phyloP scores from a whole-genome alignment of 352 stramenopile genomes.

The Globisporangium okanoganense region DNA sequence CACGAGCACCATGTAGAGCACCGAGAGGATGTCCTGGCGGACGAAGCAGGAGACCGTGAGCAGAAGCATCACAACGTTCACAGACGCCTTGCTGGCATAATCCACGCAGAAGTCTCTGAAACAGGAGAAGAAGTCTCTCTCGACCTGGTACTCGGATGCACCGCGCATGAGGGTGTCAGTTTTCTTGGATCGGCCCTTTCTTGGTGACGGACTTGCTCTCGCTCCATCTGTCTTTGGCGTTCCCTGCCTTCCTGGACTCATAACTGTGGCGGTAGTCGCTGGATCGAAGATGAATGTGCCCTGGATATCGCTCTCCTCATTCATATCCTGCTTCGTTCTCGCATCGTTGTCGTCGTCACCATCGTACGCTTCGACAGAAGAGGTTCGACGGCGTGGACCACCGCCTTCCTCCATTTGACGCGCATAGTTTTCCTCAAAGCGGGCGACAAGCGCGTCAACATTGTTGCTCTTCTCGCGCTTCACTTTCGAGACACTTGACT shows the following conservation, averaged over 20 bases:
- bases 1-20: conserved; percentile 79
- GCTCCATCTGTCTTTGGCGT: neutral
- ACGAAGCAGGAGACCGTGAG: conserved; percentile 79
- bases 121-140: conserved; percentile 61
- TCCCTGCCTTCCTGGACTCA: neutral
- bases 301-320: conserved; percentile 15
- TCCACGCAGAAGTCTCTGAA: conserved; percentile 61
- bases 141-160: conserved; percentile 8
- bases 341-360: conserved; percentile 48
- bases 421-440: conserved; percentile 50
- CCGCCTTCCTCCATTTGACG: conserved; percentile 34
- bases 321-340: conserved; percentile 29
- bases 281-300: conserved; percentile 8
- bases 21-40: conserved; percentile 69
- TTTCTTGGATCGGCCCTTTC: neutral
- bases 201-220: neutral
- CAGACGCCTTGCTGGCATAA: conserved; percentile 70
- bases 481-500: conserved; percentile 35
- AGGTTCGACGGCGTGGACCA: conserved; percentile 33
- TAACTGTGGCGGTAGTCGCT: neutral
- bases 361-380: conserved; percentile 50
- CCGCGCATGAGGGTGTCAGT: neutral
- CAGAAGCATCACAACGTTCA: conserved; percentile 75
- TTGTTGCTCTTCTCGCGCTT: conserved; percentile 33
- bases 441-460: conserved; percentile 30